These are phyloP conservation scores for Tylopilus sp. DNA, from an alignment of 768 basidiomycete genomes.

Conservation along the genomic window DNA sequence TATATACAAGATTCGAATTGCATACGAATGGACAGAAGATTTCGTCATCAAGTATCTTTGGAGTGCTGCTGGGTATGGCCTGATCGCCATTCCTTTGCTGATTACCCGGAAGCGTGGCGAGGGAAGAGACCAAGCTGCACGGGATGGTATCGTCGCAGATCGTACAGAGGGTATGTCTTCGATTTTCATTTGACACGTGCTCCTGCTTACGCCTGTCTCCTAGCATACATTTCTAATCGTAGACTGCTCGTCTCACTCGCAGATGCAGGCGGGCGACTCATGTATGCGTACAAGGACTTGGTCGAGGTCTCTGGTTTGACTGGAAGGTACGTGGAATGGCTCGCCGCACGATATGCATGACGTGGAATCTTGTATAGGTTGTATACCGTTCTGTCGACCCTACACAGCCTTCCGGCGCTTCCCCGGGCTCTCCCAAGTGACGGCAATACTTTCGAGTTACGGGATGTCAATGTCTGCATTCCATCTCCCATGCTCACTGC, in stretches of 20 bases:
- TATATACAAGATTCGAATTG: constrained; percentile 91
- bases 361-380: constrained; percentile 44
- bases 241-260: constrained; percentile 90
- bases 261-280: constrained; percentile 91
- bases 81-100: constrained; percentile 89
- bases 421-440: constrained; percentile 34
- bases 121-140: constrained; percentile 5
- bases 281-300: constrained; percentile 96
- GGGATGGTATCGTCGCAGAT: constrained; percentile 39
- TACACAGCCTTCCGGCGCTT: constrained; percentile 67
- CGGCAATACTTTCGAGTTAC: constrained; percentile 53
- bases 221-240: constrained; percentile 90
- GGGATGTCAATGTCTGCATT: constrained; percentile 68
- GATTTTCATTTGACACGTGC: not conserved
- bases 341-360: not conserved
- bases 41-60: constrained; percentile 96
- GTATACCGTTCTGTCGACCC: constrained; percentile 81
- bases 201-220: not conserved
- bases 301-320: constrained; percentile 95
- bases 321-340: constrained; percentile 33
- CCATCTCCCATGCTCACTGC: constrained; percentile 32
- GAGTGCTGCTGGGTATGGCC: constrained; percentile 88
- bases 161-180: constrained; percentile 45
- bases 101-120: constrained; percentile 47
- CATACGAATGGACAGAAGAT: constrained; percentile 95